A percentile compares a stretch with the other conserved stretches of the same genome.
Evolutionary conservation across 2,329 filamentous ascomycete species (phyloP).

Genomic region (Aspergillus viridinutans): DNA sequence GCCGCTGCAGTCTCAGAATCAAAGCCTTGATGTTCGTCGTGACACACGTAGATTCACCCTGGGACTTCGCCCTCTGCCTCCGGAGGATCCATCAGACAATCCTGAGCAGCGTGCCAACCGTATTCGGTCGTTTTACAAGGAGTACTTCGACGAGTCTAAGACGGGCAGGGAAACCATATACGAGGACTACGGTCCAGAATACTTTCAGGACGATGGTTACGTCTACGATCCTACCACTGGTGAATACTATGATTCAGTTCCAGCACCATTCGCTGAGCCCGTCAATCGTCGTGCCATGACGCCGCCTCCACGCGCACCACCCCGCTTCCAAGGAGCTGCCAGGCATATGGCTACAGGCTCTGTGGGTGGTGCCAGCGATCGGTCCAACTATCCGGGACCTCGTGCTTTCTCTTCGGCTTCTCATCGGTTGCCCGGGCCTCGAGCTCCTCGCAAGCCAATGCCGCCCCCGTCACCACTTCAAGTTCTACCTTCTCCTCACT

Average conservation of each 20-base stretch:
- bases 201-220: constrained; percentile 58
- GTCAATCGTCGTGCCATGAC: constrained; percentile 92
- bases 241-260: constrained; percentile 28
- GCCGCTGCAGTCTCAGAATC: constrained; percentile 16
- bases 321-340: constrained; percentile 48
- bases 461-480: constrained; percentile 71
- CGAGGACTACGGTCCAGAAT: constrained; percentile 70
- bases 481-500: constrained; percentile 78
- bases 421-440: constrained; percentile 40
- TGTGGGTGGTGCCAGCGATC: constrained; percentile 29
- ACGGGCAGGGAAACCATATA: constrained; percentile 56
- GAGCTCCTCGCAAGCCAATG: constrained; percentile 53
- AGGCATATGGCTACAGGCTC: constrained; percentile 47
- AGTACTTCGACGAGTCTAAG: constrained; percentile 91
- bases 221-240: constrained; percentile 51
- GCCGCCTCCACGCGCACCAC: constrained; percentile 70
- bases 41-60: constrained; percentile 53
- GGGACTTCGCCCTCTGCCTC: constrained; percentile 77
- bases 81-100: constrained; percentile 81
- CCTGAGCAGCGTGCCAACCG: constrained; percentile 92
- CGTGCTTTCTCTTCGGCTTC: constrained; percentile 64
- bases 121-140: constrained; percentile 98
- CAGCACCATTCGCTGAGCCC: constrained; percentile 73
- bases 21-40: constrained; percentile 27
- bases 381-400: constrained; percentile 42